Evolutionary conservation across 139 green algal species (phyloP), one percentile per base, ranked within the genome.

Genomic region (Dunaliella sp.): DNA sequence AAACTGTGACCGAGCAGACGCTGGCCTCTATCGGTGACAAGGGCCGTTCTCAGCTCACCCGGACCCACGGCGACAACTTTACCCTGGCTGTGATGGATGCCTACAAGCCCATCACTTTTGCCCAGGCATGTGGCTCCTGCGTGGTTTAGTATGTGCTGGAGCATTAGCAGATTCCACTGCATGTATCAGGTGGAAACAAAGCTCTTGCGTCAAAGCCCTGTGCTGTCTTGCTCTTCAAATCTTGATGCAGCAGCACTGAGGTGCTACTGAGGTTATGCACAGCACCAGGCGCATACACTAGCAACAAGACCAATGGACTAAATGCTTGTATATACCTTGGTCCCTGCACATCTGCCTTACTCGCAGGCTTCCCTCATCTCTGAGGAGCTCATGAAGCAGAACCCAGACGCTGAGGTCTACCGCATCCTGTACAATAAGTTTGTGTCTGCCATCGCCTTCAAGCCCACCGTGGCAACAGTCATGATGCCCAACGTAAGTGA

Each of bases 381-480:
- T 34, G 97, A 99, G 86, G 94, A 98, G 88, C 86, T 99, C 31
- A 86, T 98, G 83, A 97, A 97, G 92, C 92, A 30, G 65, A 88
- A 90, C 84, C 87, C 89, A 0, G 92, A 98, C 86, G 95, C 92
- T 75, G 96, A 98, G 72, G 93, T 91, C 0, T 88, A 92, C 0
- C 92, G 93, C 76, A 88, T 99, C 33, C 57, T 99, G 32, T 99
- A 95, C 92, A 99, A 99, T 93, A 91, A 94, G 85, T 99, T 99
- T 91, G 83, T 93, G 38, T 97, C 92, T 0, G 96, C 96, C 38
- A 97, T 99, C 88, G 89, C 92, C 21, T 98, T 98, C 94, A 98
- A 96, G 90, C 97, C 97, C 75, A 98, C 97, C 35, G 89, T 99
- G 31, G 93, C 94, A 28, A 99, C 97, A 2, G 88, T 99, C 16